These are phyloP conservation scores for Fusarium albidum DNA, from an alignment of 2,329 filamentous ascomycete genomes.

Conservation along the genomic window DNA sequence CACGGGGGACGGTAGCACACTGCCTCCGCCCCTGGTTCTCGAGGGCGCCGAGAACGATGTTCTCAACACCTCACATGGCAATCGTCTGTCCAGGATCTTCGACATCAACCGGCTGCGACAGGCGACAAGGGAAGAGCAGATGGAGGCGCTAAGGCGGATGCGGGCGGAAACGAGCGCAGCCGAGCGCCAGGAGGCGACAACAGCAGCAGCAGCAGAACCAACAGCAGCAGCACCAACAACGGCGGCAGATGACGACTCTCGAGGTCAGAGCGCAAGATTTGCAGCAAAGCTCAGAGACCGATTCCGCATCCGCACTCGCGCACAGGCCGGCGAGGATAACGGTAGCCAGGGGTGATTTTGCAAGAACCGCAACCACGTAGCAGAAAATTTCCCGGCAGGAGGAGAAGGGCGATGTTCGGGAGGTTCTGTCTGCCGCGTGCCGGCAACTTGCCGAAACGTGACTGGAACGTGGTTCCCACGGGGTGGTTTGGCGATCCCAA, in stretches of 20 bases:
- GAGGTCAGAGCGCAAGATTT: conserved; percentile 53
- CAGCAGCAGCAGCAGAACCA: no score
- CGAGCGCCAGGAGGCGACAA: conserved; percentile 26
- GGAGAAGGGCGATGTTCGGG: neutral
- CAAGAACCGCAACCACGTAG: neutral
- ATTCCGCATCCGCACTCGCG: conserved; percentile 60
- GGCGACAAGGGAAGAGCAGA: conserved; percentile 69
- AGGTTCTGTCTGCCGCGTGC: conserved; percentile 4
- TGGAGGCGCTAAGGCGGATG: conserved; percentile 63
- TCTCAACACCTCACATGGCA: conserved; percentile 46
- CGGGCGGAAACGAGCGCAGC: conserved; percentile 39
- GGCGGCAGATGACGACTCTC: conserved; percentile 42
- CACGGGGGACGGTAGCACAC: conserved; percentile 35
- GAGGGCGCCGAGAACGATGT: conserved; percentile 48
- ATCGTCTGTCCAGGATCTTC: conserved; percentile 61
- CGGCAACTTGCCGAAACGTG: neutral
- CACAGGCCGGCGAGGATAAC: conserved; percentile 44
- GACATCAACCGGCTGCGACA: conserved; percentile 66
- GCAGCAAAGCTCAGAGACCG: conserved; percentile 60
- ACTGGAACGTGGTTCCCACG: conserved; percentile 3
- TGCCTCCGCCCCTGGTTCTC: conserved; percentile 53
- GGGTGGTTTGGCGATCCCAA: neutral
- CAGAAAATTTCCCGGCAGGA: neutral
- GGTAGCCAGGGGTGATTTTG: conserved; percentile 17
- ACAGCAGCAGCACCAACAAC: conserved; percentile 29